Conservation (phyloP, 2,329 filamentous ascomycete species). For the Xylariales sp. region DNA sequence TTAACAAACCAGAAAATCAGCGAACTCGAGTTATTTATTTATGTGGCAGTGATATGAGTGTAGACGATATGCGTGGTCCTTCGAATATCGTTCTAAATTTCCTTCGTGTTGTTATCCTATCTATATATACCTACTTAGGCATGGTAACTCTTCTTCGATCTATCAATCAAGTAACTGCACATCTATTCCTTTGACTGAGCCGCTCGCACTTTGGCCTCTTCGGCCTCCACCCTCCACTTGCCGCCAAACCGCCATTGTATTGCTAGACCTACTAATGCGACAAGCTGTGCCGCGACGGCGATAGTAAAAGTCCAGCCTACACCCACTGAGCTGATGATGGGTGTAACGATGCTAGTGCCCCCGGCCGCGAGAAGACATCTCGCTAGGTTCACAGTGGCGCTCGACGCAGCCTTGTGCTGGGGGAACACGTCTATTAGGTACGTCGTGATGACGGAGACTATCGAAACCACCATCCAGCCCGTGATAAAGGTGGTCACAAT, state of each 20-base stretch:
- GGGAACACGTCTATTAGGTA: constrained; percentile 66
- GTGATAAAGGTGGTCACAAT: constrained; percentile 63
- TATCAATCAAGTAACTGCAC: not conserved
- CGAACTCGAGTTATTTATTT: not conserved
- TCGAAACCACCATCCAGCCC: constrained; percentile 63
- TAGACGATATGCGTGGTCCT: not conserved
- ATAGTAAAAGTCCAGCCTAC: constrained; percentile 61
- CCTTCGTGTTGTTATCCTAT: not conserved
- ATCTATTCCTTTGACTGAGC: not conserved
- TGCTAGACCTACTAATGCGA: constrained; percentile 58
- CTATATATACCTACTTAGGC: not conserved
- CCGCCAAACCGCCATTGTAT: constrained; percentile 58
- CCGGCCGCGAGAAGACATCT: constrained; percentile 64
- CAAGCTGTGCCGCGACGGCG: constrained; percentile 56
- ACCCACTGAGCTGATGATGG: constrained; percentile 59
- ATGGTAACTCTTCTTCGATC: not conserved
- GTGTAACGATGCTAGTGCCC: constrained; percentile 62
- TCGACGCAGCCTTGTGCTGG: constrained; percentile 61
- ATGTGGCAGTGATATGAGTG: not conserved
- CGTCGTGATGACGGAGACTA: constrained; percentile 61
- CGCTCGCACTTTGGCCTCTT: constrained; percentile 1
- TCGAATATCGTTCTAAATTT: constrained; percentile 1
- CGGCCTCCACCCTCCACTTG: constrained; percentile 51
- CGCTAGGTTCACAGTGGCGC: constrained; percentile 64
- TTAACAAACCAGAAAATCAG: no score